These are phyloP conservation scores for Dryas alaskensis DNA, from an alignment of 306 rosid genomes.

Conservation along the genomic window DNA sequence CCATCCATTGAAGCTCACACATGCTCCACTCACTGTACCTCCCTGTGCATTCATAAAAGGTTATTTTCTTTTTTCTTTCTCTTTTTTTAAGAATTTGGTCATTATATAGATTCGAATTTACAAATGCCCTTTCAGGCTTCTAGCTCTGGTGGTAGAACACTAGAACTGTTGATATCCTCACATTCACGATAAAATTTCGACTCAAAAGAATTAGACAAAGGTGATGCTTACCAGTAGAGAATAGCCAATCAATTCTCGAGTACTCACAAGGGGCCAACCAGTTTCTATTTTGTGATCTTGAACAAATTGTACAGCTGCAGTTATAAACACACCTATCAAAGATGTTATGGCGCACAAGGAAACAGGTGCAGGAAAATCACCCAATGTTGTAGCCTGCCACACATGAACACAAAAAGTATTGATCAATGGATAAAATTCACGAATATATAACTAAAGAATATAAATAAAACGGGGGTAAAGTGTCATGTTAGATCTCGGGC, in stretches of 20 bases:
- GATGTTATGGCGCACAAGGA: slow-evolving; percentile 67
- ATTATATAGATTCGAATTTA: not conserved
- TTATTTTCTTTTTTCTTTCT: too few species aligned
- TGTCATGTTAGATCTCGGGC: too few species aligned
- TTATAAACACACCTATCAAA: slow-evolving; percentile 53
- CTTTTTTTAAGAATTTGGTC: not conserved
- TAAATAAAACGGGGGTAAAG: too few species aligned
- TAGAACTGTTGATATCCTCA: too few species aligned
- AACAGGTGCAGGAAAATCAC: slow-evolving; percentile 80
- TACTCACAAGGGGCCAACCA: slow-evolving; percentile 41
- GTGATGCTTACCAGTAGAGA: slow-evolving; percentile 50
- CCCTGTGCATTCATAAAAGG: slow-evolving; percentile 32
- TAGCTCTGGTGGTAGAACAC: too few species aligned
- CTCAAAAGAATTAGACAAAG: not conserved
- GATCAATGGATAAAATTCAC: not conserved
- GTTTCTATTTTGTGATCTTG: slow-evolving; percentile 33
- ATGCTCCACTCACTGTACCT: slow-evolving; percentile 65
- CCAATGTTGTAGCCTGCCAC: slow-evolving; percentile 58
- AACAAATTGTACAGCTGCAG: slow-evolving; percentile 41
- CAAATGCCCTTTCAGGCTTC: not conserved
- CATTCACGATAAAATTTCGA: too few species aligned
- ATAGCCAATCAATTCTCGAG: slow-evolving; percentile 41
- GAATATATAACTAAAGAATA: not conserved
- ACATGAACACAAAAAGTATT: not conserved
- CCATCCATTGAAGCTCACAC: slow-evolving; percentile 76